A percentile compares a stretch with the other conserved stretches of the same genome.
phyloP scores from a whole-genome alignment of 164 flowering plant species.

The Tinospora cordifolia region DNA sequence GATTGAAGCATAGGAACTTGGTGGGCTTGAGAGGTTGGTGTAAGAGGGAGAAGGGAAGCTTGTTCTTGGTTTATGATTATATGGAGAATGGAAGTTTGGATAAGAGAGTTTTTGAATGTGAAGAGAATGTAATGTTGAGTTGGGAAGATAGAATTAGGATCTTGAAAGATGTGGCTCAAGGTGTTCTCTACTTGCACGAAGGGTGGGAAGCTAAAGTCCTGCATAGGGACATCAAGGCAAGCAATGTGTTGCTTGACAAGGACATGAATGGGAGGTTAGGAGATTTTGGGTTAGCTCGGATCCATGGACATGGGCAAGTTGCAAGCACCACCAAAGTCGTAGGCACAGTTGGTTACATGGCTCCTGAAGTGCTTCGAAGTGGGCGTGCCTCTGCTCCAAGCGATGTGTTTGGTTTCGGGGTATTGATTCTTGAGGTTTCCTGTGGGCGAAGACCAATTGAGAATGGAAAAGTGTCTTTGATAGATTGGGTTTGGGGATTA shows the following conservation, averaged over 20 bases:
- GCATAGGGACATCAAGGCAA: conserved; percentile 49
- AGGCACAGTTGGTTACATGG: conserved; percentile 50
- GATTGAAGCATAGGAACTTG: conserved; percentile 42
- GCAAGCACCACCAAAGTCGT: conserved; percentile 33
- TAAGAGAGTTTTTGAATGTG: conserved; percentile 32
- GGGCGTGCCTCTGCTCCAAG: conserved; percentile 38
- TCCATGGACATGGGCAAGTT: conserved; percentile 26
- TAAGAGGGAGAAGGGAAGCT: conserved; percentile 26
- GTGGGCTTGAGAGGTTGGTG: conserved; percentile 48
- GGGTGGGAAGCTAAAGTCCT: conserved; percentile 43
- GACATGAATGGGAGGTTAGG: conserved; percentile 42
- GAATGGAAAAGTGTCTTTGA: conserved; percentile 29
- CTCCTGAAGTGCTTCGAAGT: conserved; percentile 37
- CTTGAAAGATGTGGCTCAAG: conserved; percentile 35
- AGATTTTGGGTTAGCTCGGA: conserved; percentile 42
- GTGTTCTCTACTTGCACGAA: conserved; percentile 39
- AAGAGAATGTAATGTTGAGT: conserved; percentile 17
- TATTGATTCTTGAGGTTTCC: conserved; percentile 33
- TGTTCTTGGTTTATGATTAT: conserved; percentile 36
- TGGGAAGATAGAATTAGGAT: conserved; percentile 34
- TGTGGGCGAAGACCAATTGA: conserved; percentile 38
- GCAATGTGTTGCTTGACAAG: conserved; percentile 43
- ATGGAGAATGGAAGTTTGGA: conserved; percentile 53
- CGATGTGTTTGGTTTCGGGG: conserved; percentile 45
- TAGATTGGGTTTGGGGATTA: conserved; percentile 34